Conservation (phyloP, 306 rosid genomes). For the Vachellia collinsii region DNA sequence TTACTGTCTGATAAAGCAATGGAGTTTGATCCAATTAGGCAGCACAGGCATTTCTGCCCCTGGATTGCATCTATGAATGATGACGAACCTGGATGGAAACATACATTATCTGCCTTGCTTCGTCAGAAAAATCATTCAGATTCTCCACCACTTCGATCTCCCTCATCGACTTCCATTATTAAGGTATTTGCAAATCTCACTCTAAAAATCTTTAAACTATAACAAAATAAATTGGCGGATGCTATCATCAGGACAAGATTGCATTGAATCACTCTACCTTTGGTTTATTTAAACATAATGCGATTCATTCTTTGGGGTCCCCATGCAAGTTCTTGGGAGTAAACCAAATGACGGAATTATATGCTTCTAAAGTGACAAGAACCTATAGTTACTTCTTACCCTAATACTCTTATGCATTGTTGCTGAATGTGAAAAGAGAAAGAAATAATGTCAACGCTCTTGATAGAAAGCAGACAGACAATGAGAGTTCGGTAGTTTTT, state of each 20-base stretch:
- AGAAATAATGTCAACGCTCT: not conserved
- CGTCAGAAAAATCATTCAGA: constrained; percentile 52
- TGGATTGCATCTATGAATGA: constrained; percentile 71
- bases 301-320: constrained; percentile 17
- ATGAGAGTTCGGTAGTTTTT: constrained; percentile 9
- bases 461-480: constrained; percentile 1
- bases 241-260: constrained; percentile 27
- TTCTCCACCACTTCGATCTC: constrained; percentile 51
- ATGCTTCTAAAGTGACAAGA: constrained; percentile 34
- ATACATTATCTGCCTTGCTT: constrained; percentile 71
- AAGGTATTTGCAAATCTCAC: constrained; percentile 53
- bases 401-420: not conserved
- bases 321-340: not conserved
- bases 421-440: not conserved
- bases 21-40: constrained; percentile 91
- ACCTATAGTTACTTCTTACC: constrained; percentile 26
- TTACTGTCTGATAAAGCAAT: constrained; percentile 41
- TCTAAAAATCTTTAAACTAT: constrained; percentile 27
- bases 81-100: constrained; percentile 89
- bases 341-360: constrained; percentile 11
- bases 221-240: constrained; percentile 18
- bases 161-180: constrained; percentile 56
- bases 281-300: constrained; percentile 5
- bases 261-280: constrained; percentile 7
- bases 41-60: constrained; percentile 95